Conservation (phyloP, 306 rosid species). For the Quercus ilex region DNA sequence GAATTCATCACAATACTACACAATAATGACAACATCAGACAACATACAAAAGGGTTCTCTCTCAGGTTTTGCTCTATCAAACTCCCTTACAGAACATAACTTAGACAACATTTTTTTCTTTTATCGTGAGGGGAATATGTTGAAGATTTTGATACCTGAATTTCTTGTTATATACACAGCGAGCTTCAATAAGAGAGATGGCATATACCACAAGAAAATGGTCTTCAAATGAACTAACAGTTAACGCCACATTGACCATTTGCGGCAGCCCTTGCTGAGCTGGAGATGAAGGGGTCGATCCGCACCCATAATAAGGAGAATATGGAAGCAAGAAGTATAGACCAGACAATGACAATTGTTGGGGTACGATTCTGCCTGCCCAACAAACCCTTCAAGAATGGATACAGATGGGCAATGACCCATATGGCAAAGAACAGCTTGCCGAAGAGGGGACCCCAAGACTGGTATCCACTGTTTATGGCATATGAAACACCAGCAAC, state of each 20-base stretch:
- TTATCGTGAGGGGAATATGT: too few relatives aligned
- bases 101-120: not conserved
- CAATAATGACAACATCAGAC: slow-evolving; percentile 21
- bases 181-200: slow-evolving; percentile 13
- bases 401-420: slow-evolving; percentile 93
- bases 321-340: slow-evolving; percentile 84
- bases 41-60: not conserved
- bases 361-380: slow-evolving; percentile 91
- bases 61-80: not conserved
- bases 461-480: slow-evolving; percentile 86
- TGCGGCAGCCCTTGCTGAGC: slow-evolving; percentile 34
- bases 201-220: not conserved
- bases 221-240: slow-evolving; percentile 44
- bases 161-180: slow-evolving; percentile 48
- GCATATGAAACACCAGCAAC: slow-evolving; percentile 95
- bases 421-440: slow-evolving; percentile 83
- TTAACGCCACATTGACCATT: slow-evolving; percentile 76
- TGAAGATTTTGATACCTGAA: slow-evolving; percentile 13
- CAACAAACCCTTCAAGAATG: slow-evolving; percentile 92
- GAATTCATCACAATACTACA: slow-evolving; percentile 25
- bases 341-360: slow-evolving; percentile 89
- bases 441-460: slow-evolving; percentile 93
- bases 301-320: slow-evolving; percentile 94
- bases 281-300: slow-evolving; percentile 71
- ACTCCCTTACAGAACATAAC: slow-evolving; percentile 6